A percentile compares a stretch with the other conserved stretches of the same genome.
These are phyloP conservation scores for Saraca asoca DNA, from an alignment of 331 rosid species.

Conservation along the genomic window DNA sequence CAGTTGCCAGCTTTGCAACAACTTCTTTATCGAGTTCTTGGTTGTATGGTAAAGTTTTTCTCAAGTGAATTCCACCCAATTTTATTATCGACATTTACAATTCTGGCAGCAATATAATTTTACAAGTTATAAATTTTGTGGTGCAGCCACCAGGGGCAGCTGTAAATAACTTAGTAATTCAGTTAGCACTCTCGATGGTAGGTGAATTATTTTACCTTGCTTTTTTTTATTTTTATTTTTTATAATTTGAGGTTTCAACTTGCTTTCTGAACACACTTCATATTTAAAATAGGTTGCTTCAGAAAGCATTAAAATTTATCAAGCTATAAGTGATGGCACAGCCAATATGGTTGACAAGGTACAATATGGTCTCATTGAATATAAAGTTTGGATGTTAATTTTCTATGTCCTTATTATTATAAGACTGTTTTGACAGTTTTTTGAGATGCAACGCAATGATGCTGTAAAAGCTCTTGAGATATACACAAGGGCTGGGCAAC, in stretches of 20 bases:
- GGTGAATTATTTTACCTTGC: constrained; percentile 37
- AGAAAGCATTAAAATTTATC: constrained; percentile 89
- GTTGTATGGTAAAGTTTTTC: constrained; percentile 72
- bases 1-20: constrained; percentile 93
- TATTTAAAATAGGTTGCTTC: constrained; percentile 73
- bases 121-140: constrained; percentile 26
- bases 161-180: constrained; percentile 80
- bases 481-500: constrained; percentile 91
- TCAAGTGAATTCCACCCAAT: constrained; percentile 27
- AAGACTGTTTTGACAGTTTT: constrained; percentile 65
- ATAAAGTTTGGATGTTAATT: constrained; percentile 32
- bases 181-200: constrained; percentile 88
- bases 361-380: constrained; percentile 37
- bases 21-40: constrained; percentile 85
- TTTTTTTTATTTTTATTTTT: constrained; percentile 1
- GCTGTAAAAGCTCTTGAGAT: constrained; percentile 90
- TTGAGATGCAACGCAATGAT: constrained; percentile 91
- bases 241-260: constrained; percentile 12
- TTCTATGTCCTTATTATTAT: constrained; percentile 29
- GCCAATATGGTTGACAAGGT: constrained; percentile 98
- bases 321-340: constrained; percentile 96
- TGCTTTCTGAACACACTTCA: constrained; percentile 37
- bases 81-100: constrained; percentile 22
- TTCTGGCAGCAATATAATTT: constrained; percentile 4
- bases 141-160: constrained; percentile 98